Evolutionary conservation across 75 land plant species (phyloP).

Genomic region (Cryptomeria japonica): DNA sequence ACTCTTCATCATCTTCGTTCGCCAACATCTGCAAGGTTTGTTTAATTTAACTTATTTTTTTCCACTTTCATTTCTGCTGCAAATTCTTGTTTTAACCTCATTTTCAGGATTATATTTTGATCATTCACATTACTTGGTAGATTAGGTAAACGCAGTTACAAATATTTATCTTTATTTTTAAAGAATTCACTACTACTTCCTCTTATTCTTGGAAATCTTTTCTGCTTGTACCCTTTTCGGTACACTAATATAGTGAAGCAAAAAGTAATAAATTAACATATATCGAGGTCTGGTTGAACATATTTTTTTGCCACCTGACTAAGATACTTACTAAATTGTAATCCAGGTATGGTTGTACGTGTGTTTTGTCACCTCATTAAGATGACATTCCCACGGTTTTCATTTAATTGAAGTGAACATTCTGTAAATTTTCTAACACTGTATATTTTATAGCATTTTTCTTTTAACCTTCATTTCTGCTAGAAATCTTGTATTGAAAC

Average conservation of each 20-base stretch:
- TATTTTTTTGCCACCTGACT: background rate
- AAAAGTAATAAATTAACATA: background rate
- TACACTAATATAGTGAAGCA: background rate
- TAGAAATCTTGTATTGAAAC: background rate
- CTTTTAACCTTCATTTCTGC: background rate
- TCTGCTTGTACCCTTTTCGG: too few species aligned
- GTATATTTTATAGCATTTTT: background rate
- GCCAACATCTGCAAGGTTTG: conserved; percentile 51
- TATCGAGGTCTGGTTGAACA: background rate
- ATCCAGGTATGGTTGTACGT: background rate
- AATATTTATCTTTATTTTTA: too few species aligned
- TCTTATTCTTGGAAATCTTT: background rate
- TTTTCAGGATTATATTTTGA: background rate
- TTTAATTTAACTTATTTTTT: background rate
- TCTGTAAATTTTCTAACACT: background rate
- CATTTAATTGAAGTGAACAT: background rate
- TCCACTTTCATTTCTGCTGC: background rate
- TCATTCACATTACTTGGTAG: too few species aligned
- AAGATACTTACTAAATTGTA: background rate
- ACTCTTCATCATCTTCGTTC: conserved; percentile 48
- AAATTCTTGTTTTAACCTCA: background rate
- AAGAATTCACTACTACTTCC: background rate
- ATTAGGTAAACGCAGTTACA: too few species aligned
- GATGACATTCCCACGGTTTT: background rate
- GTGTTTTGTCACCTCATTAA: background rate